Evolutionary conservation across 139 green algal genomes (phyloP).

Genomic region (Chlamydomonas sphaeroides): DNA sequence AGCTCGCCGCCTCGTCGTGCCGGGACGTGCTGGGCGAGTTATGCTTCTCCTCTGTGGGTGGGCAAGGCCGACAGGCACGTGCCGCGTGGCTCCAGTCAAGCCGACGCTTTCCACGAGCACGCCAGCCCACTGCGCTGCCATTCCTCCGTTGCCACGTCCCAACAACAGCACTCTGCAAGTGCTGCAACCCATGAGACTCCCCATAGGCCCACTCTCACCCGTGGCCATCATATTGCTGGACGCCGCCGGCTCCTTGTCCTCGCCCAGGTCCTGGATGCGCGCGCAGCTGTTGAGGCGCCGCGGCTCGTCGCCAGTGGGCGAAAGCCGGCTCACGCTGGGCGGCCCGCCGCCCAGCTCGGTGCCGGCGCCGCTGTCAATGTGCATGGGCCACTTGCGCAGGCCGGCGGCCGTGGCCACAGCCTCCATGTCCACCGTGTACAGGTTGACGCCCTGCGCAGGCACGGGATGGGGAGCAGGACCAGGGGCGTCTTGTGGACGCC

Average conservation of each 20-base stretch:
- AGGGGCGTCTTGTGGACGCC: no score
- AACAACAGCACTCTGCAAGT: no score
- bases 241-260: constrained; percentile 18
- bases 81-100: no score
- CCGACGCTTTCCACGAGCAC: no score
- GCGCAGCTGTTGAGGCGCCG: not conserved
- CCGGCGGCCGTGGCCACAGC: constrained; percentile 48
- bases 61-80: no score
- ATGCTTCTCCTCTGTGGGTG: constrained; percentile 19
- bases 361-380: constrained; percentile 39
- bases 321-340: not conserved
- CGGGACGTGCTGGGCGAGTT: constrained; percentile 9
- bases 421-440: constrained; percentile 66
- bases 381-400: constrained; percentile 65
- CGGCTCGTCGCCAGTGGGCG: not conserved
- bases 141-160: no score
- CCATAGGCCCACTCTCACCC: not conserved
- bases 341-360: not conserved
- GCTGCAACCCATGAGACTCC: no score
- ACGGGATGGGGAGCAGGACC: no score
- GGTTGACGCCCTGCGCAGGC: constrained; percentile 44
- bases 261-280: not conserved
- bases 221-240: not conserved
- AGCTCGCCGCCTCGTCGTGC: constrained; percentile 24
- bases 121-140: no score